Percentiles rank a stretch among this genome's conserved stretches.
Evolutionary conservation across 345 rosid genomes (phyloP).

Genomic region (Brassica cretica): DNA sequence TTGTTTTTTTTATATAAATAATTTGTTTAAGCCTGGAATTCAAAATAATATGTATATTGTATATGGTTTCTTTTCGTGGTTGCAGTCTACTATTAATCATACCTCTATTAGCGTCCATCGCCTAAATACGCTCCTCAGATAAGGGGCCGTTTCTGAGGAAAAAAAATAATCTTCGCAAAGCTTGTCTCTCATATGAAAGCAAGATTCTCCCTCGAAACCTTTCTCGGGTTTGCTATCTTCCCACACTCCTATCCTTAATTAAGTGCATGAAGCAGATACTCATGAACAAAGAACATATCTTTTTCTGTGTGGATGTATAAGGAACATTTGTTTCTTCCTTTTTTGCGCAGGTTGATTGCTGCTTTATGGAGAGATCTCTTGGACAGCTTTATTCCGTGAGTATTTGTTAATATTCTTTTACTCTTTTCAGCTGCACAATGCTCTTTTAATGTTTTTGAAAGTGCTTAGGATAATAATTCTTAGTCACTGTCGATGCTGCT

Average conservation of each 20-base stretch:
- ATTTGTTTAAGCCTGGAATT: no score
- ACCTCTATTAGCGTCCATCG: neutral
- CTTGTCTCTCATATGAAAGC: slow-evolving; percentile 70
- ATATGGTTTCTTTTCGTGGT: neutral
- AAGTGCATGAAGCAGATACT: neutral
- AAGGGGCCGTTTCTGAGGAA: slow-evolving; percentile 8
- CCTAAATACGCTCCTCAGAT: neutral
- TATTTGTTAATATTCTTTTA: slow-evolving; percentile 21
- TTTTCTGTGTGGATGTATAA: neutral
- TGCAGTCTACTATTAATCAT: neutral
- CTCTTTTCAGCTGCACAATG: neutral
- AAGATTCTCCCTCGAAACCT: slow-evolving; percentile 73
- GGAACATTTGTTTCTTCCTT: neutral
- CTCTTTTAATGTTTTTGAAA: neutral
- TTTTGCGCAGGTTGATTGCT: slow-evolving; percentile 57
- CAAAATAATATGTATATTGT: neutral
- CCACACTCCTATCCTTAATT: neutral
- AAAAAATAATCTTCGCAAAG: slow-evolving; percentile 57
- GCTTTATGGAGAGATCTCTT: slow-evolving; percentile 76
- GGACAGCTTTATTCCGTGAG: slow-evolving; percentile 64
- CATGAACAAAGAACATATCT: neutral
- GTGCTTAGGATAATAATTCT: neutral
- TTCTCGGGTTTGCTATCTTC: slow-evolving; percentile 55
- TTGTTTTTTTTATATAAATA: no score
- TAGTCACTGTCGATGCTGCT: neutral